Percentiles rank a stretch among this genome's conserved stretches.
These are phyloP conservation scores for Neurospora tetrasperma DNA, from an alignment of 495 filamentous ascomycete species.

Conservation along the genomic window DNA sequence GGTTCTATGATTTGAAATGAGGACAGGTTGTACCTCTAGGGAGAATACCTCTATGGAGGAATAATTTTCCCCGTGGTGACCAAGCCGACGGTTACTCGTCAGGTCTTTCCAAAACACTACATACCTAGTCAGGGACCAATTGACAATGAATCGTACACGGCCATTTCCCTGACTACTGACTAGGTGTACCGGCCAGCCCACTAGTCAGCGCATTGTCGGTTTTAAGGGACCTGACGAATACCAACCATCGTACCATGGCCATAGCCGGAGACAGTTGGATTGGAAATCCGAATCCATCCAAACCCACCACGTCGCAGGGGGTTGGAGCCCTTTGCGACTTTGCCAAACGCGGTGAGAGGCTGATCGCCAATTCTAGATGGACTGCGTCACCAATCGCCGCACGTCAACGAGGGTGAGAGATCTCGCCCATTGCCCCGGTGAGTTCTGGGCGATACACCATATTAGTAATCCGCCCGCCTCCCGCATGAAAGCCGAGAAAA, in stretches of 20 bases:
- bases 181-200: background rate
- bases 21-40: background rate
- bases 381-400: background rate
- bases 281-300: background rate
- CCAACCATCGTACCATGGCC: background rate
- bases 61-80: background rate
- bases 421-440: background rate
- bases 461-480: background rate
- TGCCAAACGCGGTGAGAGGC: background rate
- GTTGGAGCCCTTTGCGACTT: background rate
- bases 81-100: background rate
- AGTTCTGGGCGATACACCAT: too few species aligned
- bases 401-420: background rate
- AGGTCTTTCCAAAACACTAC: background rate
- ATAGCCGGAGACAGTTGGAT: background rate
- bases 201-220: background rate
- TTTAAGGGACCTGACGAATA: background rate
- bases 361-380: background rate
- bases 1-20: background rate
- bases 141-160: background rate
- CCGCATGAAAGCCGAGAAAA: background rate
- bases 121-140: background rate
- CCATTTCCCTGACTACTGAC: background rate
- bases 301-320: background rate
- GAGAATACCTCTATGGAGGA: background rate